These are phyloP conservation scores for Diplodia seriata DNA, from an alignment of 2,329 filamentous ascomycete species.

Conservation along the genomic window DNA sequence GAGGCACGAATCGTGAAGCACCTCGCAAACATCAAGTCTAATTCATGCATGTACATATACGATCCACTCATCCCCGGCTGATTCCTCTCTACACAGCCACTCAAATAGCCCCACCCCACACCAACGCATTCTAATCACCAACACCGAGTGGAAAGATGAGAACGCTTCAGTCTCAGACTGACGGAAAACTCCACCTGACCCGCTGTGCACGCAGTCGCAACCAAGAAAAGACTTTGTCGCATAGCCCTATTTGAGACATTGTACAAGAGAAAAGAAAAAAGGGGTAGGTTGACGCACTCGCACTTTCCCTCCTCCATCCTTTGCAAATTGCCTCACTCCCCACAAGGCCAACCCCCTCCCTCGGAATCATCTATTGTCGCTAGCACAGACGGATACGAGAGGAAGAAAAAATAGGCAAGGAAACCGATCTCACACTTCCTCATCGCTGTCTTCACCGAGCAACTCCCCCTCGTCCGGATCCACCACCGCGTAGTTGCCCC, in stretches of 20 bases:
- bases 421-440: slow-evolving; percentile 67
- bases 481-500: slow-evolving; percentile 86
- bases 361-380: neutral
- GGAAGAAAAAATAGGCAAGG: neutral
- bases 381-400: neutral
- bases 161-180: neutral
- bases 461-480: slow-evolving; percentile 95
- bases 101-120: too few species aligned
- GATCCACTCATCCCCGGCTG: too few species aligned
- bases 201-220: neutral
- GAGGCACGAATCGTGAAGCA: too few species aligned
- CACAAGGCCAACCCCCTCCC: neutral
- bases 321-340: neutral
- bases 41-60: too few species aligned
- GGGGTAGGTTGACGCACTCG: neutral
- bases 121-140: neutral
- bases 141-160: neutral
- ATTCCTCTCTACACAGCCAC: too few species aligned
- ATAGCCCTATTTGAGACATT: neutral
- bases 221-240: neutral
- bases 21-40: too few species aligned
- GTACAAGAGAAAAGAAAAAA: slow-evolving; percentile 1
- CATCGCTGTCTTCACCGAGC: slow-evolving; percentile 90
- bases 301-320: neutral
- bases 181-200: neutral